Percentiles rank a stretch among this genome's conserved stretches.
Evolutionary conservation across 805 yeast species (phyloP).

Genomic region (Candida nanaspora): DNA sequence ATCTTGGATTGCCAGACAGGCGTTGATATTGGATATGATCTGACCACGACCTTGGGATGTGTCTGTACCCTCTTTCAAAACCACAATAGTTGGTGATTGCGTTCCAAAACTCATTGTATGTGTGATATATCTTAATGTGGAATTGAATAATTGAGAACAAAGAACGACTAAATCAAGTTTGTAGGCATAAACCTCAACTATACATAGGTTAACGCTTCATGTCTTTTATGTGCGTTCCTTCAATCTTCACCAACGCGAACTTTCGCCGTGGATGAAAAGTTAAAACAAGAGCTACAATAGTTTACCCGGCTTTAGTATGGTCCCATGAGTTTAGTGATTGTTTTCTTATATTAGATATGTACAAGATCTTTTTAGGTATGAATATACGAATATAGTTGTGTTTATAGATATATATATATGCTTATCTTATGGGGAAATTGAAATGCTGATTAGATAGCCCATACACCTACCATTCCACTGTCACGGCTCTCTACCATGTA

Average conservation of each 20-base stretch:
- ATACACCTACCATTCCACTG: conserved; percentile 54
- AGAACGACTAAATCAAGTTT: no score
- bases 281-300: neutral
- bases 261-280: no score
- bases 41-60: conserved; percentile 96
- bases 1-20: conserved; percentile 95
- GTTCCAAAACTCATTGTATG: conserved; percentile 72
- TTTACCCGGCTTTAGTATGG: neutral
- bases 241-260: no score
- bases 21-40: conserved; percentile 90
- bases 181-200: no score
- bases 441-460: conserved; percentile 39
- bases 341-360: no score
- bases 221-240: no score
- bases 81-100: conserved; percentile 97
- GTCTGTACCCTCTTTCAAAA: conserved; percentile 96
- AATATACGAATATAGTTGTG: neutral
- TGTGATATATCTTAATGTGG: neutral
- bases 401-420: no score
- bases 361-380: neutral
- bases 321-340: no score
- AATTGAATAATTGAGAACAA: no score
- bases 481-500: conserved; percentile 59
- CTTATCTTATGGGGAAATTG: no score
- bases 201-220: no score